A percentile compares a stretch with the other conserved stretches of the same genome.
These are phyloP conservation scores for Acanthochlamys bracteata DNA, from an alignment of 106 monocot species.

Conservation along the genomic window DNA sequence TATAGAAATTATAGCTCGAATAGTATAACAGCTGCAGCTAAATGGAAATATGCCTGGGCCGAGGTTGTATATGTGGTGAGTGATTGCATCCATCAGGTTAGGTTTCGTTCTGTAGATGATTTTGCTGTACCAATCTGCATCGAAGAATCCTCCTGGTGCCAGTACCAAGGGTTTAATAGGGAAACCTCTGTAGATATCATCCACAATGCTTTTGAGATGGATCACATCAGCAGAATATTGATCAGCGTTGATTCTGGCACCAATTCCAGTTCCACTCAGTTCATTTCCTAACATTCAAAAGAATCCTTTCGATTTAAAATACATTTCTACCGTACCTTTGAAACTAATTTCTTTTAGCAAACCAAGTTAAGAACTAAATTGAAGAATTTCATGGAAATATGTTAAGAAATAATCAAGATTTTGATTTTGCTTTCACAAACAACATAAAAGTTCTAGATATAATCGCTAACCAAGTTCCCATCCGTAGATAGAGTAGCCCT, in stretches of 20 bases:
- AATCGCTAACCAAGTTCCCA: slow-evolving; percentile 85
- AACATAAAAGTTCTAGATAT: not conserved
- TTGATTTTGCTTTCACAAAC: not conserved
- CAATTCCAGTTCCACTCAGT: slow-evolving; percentile 73
- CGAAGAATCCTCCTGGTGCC: slow-evolving; percentile 81
- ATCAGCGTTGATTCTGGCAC: slow-evolving; percentile 45
- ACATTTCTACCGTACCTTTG: not conserved
- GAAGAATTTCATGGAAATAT: too few species aligned
- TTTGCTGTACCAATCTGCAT: slow-evolving; percentile 56
- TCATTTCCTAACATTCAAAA: slow-evolving; percentile 63
- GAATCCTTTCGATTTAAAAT: not conserved
- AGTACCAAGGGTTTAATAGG: slow-evolving; percentile 52
- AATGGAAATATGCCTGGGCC: slow-evolving; percentile 55
- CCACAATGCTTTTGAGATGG: slow-evolving; percentile 42
- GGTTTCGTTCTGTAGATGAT: slow-evolving; percentile 56
- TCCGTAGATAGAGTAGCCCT: slow-evolving; percentile 66
- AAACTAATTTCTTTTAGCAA: too few species aligned
- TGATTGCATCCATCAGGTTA: slow-evolving; percentile 59
- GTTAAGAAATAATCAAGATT: not conserved
- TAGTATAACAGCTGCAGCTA: not conserved
- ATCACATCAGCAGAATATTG: slow-evolving; percentile 65
- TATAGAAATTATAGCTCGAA: too few species aligned
- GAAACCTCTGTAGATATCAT: slow-evolving; percentile 37
- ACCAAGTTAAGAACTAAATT: too few species aligned
- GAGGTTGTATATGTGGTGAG: slow-evolving; percentile 93